phyloP scores from a whole-genome alignment of 257 asterid species.

The Nicotiana paniculata region DNA sequence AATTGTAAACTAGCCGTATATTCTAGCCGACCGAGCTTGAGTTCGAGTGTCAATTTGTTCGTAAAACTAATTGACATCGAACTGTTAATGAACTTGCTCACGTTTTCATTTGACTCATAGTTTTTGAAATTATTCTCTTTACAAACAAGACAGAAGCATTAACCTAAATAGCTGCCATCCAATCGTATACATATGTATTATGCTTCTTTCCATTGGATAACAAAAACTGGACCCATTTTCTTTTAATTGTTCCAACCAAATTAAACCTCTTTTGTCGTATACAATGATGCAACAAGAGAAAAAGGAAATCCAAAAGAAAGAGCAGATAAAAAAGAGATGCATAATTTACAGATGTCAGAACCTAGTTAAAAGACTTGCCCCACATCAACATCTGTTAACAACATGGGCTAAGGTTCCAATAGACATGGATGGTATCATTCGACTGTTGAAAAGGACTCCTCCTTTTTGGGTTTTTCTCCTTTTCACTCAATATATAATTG shows the following conservation, averaged over 20 bases:
- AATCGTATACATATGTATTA: too few relatives aligned
- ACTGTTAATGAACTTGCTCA: background rate
- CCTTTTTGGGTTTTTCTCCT: background rate
- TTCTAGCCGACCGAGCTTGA: background rate
- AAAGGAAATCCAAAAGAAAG: background rate
- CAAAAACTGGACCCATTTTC: background rate
- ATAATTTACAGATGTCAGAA: background rate
- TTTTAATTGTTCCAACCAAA: background rate
- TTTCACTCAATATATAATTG: background rate
- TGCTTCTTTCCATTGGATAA: background rate
- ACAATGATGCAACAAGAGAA: background rate
- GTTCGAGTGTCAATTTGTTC: background rate
- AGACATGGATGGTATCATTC: background rate
- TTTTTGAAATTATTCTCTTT: background rate
- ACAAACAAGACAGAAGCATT: background rate
- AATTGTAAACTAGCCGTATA: background rate
- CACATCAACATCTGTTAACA: background rate
- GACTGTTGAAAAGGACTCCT: background rate
- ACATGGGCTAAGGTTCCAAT: conserved; percentile 2
- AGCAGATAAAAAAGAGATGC: background rate
- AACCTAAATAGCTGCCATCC: too few relatives aligned
- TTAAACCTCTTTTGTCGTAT: background rate
- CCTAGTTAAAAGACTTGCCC: background rate
- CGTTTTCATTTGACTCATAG: background rate
- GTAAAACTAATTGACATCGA: background rate